A percentile compares a stretch with the other conserved stretches of the same genome.
Evolutionary conservation across 805 yeast species (phyloP).

Genomic region (Scheffersomyces stipitis): DNA sequence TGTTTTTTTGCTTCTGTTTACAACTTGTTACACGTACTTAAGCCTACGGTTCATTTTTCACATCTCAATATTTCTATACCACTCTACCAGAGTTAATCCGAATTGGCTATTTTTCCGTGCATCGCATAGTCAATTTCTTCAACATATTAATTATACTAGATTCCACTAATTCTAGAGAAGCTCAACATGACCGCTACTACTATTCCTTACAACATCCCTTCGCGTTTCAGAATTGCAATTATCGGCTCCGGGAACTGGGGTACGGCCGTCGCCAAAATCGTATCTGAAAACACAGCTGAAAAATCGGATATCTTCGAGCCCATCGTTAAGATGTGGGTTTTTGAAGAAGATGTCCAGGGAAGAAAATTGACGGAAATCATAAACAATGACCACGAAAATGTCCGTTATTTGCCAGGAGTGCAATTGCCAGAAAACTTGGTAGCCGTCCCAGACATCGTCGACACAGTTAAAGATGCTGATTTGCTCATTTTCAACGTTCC

Average conservation of each 20-base stretch:
- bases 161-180: no score
- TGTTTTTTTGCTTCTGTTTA: no score
- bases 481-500: slow-evolving; percentile 92
- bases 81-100: no score
- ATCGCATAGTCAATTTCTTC: no score
- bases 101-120: no score
- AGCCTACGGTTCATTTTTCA: no score
- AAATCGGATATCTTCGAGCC: slow-evolving; percentile 70
- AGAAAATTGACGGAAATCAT: slow-evolving; percentile 84
- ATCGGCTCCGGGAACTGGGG: slow-evolving; percentile 99
- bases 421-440: slow-evolving; percentile 80
- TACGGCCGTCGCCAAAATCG: slow-evolving; percentile 92
- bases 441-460: slow-evolving; percentile 82
- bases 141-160: no score
- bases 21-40: no score
- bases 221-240: slow-evolving; percentile 37
- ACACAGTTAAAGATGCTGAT: slow-evolving; percentile 79
- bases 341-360: slow-evolving; percentile 79
- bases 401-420: slow-evolving; percentile 88
- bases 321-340: slow-evolving; percentile 95
- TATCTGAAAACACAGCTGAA: slow-evolving; percentile 80
- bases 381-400: slow-evolving; percentile 89
- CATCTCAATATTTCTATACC: no score
- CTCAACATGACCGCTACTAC: slow-evolving; percentile 20
- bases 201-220: slow-evolving; percentile 30